Percentiles rank a stretch among this genome's conserved stretches.
phyloP scores from a whole-genome alignment of 176 grass and related monocot species.

The Rhynchospora pubera region DNA sequence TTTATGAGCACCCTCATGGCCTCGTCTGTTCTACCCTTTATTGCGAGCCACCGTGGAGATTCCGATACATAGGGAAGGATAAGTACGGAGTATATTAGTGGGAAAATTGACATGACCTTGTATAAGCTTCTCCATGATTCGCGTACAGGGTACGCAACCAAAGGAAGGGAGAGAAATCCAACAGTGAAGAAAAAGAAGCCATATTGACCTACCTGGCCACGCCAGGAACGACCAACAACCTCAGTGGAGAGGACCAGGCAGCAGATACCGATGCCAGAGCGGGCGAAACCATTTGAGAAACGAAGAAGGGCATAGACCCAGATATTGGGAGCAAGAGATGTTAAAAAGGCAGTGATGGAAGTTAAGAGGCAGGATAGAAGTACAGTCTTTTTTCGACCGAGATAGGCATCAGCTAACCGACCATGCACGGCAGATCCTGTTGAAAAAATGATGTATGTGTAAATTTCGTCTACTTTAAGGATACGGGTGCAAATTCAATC shows the following conservation, averaged over 20 bases:
- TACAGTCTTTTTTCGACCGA: constrained; percentile 37
- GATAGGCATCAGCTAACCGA: constrained; percentile 34
- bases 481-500: too few species aligned
- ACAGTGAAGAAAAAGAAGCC: constrained; percentile 53
- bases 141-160: constrained; percentile 31
- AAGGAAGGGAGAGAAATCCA: constrained; percentile 40
- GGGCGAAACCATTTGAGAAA: constrained; percentile 38
- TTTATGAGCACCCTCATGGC: constrained; percentile 32
- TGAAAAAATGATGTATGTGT: background rate
- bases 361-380: constrained; percentile 32
- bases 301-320: constrained; percentile 41
- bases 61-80: constrained; percentile 40
- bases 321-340: constrained; percentile 33
- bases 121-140: constrained; percentile 41
- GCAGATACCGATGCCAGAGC: constrained; percentile 43
- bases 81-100: constrained; percentile 32
- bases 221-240: constrained; percentile 33
- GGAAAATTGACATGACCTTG: constrained; percentile 38
- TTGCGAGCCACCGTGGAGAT: constrained; percentile 44
- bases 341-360: constrained; percentile 32
- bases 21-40: constrained; percentile 31
- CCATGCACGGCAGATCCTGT: constrained; percentile 40
- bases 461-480: background rate
- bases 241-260: constrained; percentile 51
- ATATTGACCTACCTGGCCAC: constrained; percentile 49